These are phyloP conservation scores for Neofusicoccum kwambonambiense DNA, from an alignment of 2,329 filamentous ascomycete species.

Conservation along the genomic window DNA sequence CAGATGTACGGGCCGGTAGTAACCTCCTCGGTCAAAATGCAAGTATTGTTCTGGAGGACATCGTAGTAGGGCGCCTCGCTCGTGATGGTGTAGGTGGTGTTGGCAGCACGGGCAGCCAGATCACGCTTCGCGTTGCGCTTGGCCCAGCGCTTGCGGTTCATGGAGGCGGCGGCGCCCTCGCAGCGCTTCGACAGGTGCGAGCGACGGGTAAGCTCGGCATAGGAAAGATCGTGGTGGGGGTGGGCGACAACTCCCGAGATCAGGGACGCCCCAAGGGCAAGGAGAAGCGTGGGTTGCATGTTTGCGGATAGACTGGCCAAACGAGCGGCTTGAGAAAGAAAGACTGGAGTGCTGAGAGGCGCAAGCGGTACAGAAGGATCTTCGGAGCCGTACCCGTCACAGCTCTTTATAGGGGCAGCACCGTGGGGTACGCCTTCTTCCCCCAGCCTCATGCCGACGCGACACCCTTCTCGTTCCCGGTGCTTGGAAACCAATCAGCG, in stretches of 20 bases:
- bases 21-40: constrained; percentile 28
- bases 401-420: background rate
- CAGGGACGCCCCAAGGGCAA: constrained; percentile 4
- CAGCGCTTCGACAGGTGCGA: constrained; percentile 6
- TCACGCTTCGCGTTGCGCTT: constrained; percentile 17
- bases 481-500: background rate
- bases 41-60: constrained; percentile 22
- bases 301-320: background rate
- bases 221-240: constrained; percentile 5
- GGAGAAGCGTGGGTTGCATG: constrained; percentile 1
- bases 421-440: background rate
- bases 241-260: constrained; percentile 2
- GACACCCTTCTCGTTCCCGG: background rate
- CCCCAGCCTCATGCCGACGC: background rate
- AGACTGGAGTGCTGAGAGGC: background rate
- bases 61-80: constrained; percentile 19
- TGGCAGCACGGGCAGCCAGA: constrained; percentile 10
- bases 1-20: constrained; percentile 30
- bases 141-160: constrained; percentile 18
- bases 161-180: constrained; percentile 8
- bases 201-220: background rate
- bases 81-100: constrained; percentile 14
- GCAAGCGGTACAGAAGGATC: background rate
- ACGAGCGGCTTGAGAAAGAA: constrained; percentile 1
- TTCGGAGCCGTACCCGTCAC: background rate